Base-by-base conservation (phyloP, 257 asterid genomes). In the Solanum chmielewskii region DNA sequence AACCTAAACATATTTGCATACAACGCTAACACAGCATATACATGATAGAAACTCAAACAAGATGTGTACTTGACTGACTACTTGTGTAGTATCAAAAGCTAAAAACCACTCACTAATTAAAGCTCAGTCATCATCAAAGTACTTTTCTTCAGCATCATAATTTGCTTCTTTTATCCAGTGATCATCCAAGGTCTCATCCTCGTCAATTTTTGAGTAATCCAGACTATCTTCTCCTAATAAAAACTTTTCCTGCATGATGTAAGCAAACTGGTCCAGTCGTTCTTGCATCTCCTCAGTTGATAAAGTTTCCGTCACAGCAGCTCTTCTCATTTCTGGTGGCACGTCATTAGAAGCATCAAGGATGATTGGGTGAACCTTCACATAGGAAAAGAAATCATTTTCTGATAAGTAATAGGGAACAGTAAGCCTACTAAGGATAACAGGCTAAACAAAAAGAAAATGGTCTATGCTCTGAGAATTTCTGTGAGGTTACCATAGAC, bases 81-180 rank as follows among this genome's bases (percentile, higher is more conserved):
- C 70, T 62, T 10, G 31, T 44, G 37, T 25, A 47, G 64, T 27
- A 29, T 27, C 42, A 45, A 47, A 78, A 78, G 60, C 39, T 42
- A 14, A 27, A 78, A 27, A 2, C 15, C 42, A 45, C 42, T 78
- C 39, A 23, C 11, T 10, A 60, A 31, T 56, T 52, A 35, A 83
- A 83, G 73, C 86, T 83, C 76, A 83, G 35, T 47, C 84, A 78
- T 93, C 98, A 88, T 94, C 98, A 59, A 97, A 97, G 88, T 97
- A 97, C 92, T 94, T 97, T 42, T 97, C 99, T 91, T 97, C 99
- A 37, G 99, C 99, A 88, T 95, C 99, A 74, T 88, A 94, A 88
- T 92, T 92, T 25, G 93, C 95, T 90, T 94, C 98, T 90, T 90
- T 95, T 92, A 94, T 93, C 98, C 98, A 95, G 88, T 94, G 98